A percentile compares a stretch with the other conserved stretches of the same genome.
Evolutionary conservation across 2,329 filamentous ascomycete species (phyloP).

Genomic region (Microthyrium microscopicum): DNA sequence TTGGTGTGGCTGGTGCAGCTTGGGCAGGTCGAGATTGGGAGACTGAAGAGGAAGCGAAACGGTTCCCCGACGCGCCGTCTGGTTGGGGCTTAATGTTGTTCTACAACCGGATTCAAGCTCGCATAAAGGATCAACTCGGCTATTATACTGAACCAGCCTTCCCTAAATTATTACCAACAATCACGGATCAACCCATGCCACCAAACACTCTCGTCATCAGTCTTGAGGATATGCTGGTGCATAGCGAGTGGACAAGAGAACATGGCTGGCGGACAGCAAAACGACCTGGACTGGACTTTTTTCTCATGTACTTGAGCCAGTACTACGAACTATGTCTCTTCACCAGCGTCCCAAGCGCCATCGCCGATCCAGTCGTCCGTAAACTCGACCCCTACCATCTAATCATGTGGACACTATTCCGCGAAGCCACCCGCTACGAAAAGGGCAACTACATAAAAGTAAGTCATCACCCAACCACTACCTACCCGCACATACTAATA

Average conservation of each 20-base stretch:
- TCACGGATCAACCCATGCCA: conserved; percentile 47
- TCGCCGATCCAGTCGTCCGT: conserved; percentile 72
- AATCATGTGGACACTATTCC: conserved; percentile 86
- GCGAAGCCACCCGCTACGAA: conserved; percentile 94
- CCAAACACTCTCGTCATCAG: conserved; percentile 88
- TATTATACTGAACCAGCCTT: conserved; percentile 97
- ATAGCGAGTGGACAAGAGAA: conserved; percentile 87
- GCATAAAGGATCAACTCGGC: conserved; percentile 57
- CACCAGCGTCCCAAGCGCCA: conserved; percentile 69
- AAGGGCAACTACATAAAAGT: conserved; percentile 95
- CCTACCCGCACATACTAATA: neutral
- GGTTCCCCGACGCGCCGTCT: conserved; percentile 55
- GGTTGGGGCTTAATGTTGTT: conserved; percentile 63
- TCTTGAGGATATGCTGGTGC: conserved; percentile 83
- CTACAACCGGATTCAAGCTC: conserved; percentile 65
- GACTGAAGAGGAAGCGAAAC: conserved; percentile 49
- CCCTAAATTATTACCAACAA: conserved; percentile 74
- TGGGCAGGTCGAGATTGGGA: conserved; percentile 87
- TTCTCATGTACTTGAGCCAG: conserved; percentile 87
- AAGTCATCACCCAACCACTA: conserved; percentile 16
- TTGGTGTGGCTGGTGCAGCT: conserved; percentile 40
- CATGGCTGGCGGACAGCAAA: conserved; percentile 94
- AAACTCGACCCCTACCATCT: conserved; percentile 93
- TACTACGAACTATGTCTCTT: conserved; percentile 98
- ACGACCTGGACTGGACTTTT: conserved; percentile 90